Evolutionary conservation across 23 red algal genomes (phyloP).

Genomic region (Pyropia haitanensis): DNA sequence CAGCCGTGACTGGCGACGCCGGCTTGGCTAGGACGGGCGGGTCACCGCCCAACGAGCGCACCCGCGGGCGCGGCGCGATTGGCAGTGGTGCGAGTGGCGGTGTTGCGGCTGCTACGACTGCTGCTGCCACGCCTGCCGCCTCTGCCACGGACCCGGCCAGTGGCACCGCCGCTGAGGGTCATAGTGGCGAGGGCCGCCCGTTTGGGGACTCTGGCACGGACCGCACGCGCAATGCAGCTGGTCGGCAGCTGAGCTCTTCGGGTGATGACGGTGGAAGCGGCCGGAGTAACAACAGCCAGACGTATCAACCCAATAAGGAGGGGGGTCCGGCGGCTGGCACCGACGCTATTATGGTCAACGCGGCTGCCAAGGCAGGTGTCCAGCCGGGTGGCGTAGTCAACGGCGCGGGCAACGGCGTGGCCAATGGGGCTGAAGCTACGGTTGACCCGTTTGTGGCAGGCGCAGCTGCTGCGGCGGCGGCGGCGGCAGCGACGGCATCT

Average conservation of each 20-base stretch:
- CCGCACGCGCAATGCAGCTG: too few relatives aligned
- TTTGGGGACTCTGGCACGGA: too few relatives aligned
- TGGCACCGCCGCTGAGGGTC: neutral
- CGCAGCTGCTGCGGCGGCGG: too few relatives aligned
- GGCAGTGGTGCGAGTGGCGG: slow-evolving; percentile 7
- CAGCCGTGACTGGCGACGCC: neutral
- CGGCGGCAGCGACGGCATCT: too few relatives aligned
- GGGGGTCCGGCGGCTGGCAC: too few relatives aligned
- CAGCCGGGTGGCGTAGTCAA: slow-evolving; percentile 9
- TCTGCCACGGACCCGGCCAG: neutral
- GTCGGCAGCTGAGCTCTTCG: too few relatives aligned
- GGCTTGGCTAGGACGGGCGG: neutral
- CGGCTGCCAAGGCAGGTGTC: neutral
- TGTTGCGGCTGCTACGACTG: neutral
- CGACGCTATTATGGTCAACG: too few relatives aligned
- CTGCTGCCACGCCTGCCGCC: neutral
- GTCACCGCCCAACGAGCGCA: neutral
- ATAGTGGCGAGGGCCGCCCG: neutral
- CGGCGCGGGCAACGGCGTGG: slow-evolving; percentile 20
- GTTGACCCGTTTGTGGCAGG: too few relatives aligned
- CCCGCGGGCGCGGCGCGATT: slow-evolving; percentile 21
- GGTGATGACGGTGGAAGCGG: too few relatives aligned
- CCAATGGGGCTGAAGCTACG: neutral
- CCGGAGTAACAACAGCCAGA: too few relatives aligned
- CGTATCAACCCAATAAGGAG: too few relatives aligned